Percentiles rank a stretch among this genome's conserved stretches.
Conservation (phyloP, 2,329 filamentous ascomycete genomes). For the Dactylella cylindrospora region DNA sequence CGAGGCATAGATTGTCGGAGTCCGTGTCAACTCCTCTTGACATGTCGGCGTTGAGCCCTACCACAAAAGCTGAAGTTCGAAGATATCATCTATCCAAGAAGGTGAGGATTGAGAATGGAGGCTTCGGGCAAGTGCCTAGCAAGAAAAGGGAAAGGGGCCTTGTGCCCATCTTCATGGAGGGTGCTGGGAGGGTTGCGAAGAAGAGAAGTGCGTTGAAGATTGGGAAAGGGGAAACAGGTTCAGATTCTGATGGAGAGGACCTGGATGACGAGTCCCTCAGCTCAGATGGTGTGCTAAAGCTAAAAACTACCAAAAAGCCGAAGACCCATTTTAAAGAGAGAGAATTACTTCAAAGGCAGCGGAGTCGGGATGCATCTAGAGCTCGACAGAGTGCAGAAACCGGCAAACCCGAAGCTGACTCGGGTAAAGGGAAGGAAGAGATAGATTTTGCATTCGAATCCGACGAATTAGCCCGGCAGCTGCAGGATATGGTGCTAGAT, state of each 20-base stretch:
- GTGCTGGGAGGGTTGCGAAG: conserved; percentile 39
- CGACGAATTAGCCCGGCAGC: conserved; percentile 45
- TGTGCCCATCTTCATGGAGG: conserved; percentile 42
- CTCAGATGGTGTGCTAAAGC: conserved; percentile 1
- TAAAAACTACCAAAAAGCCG: conserved; percentile 43
- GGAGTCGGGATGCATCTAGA: conserved; percentile 16
- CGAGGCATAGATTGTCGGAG: conserved; percentile 29
- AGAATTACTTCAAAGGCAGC: conserved; percentile 16
- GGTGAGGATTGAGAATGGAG: conserved; percentile 40
- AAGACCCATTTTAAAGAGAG: conserved; percentile 47
- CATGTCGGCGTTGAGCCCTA: conserved; percentile 22
- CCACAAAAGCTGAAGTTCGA: conserved; percentile 34
- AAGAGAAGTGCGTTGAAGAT: conserved; percentile 39
- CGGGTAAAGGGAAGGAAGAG: conserved; percentile 18
- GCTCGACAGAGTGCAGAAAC: conserved; percentile 10
- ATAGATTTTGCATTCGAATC: conserved; percentile 41
- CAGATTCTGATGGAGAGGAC: conserved; percentile 10
- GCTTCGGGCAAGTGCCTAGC: conserved; percentile 27
- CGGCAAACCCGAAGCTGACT: conserved; percentile 12
- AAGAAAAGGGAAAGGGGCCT: conserved; percentile 39
- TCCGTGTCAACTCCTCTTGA: conserved; percentile 23
- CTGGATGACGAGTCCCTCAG: not conserved
- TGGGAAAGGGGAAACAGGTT: conserved; percentile 5
- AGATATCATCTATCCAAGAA: conserved; percentile 40
- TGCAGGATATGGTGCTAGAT: conserved; percentile 49